Conservation (phyloP, 768 basidiomycete species). For the Mycena vulgaris region DNA sequence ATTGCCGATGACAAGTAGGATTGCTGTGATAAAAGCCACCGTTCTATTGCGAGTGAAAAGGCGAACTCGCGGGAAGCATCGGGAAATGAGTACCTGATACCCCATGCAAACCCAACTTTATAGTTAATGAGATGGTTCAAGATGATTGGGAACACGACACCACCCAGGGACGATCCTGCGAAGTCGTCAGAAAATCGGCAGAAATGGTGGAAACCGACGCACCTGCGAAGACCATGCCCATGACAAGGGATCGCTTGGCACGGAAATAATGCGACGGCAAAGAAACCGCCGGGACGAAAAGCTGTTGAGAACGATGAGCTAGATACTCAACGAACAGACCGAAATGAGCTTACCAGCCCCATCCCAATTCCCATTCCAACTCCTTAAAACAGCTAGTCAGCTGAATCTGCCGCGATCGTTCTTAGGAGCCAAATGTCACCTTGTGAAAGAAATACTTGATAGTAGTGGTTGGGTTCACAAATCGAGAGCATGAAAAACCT, state of each 20-base stretch:
- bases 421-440: too few relatives aligned
- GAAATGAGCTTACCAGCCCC: slow-evolving; percentile 37
- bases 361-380: slow-evolving; percentile 53
- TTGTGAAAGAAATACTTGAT: slow-evolving; percentile 47
- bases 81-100: slow-evolving; percentile 23
- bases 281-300: slow-evolving; percentile 57
- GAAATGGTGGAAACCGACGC: slow-evolving; percentile 31
- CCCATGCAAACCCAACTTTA: slow-evolving; percentile 31
- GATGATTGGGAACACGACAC: slow-evolving; percentile 57
- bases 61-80: background rate
- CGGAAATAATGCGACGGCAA: slow-evolving; percentile 58
- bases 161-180: slow-evolving; percentile 53
- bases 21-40: slow-evolving; percentile 33
- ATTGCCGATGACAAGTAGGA: slow-evolving; percentile 35
- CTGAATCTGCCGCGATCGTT: too few relatives aligned
- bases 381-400: too few relatives aligned
- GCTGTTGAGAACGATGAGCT: background rate
- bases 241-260: slow-evolving; percentile 51
- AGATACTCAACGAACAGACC: background rate
- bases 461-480: slow-evolving; percentile 42
- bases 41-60: slow-evolving; percentile 5
- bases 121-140: slow-evolving; percentile 47
- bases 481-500: slow-evolving; percentile 46
- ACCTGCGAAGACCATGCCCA: slow-evolving; percentile 57
- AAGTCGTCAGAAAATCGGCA: slow-evolving; percentile 33